These are phyloP conservation scores for Centaurea solstitialis DNA, from an alignment of 129 eudicot genomes.

Conservation along the genomic window DNA sequence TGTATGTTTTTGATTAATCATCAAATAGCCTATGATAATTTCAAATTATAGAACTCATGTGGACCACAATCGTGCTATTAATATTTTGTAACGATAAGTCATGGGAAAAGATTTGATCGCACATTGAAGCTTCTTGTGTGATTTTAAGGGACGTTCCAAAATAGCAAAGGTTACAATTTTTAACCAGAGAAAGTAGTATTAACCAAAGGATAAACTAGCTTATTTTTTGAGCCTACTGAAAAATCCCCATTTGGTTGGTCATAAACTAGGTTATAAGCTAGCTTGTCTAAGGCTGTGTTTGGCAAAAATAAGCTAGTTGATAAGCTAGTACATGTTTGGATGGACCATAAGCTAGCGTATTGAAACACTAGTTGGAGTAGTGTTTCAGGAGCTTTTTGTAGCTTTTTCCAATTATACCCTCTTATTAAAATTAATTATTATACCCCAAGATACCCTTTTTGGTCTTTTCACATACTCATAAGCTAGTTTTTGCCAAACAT, in stretches of 20 bases:
- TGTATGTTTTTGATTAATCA: not conserved
- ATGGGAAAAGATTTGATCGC: not conserved
- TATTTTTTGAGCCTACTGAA: not conserved
- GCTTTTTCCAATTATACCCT: too few species aligned
- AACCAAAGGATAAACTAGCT: not conserved
- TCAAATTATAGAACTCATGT: not conserved
- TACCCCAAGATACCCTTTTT: too few species aligned
- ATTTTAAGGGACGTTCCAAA: not conserved
- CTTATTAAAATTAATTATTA: too few species aligned
- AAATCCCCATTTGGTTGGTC: not conserved
- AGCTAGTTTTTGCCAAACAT: too few species aligned
- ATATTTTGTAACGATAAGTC: not conserved
- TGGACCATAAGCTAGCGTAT: too few species aligned
- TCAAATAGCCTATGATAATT: not conserved
- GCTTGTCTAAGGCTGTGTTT: too few species aligned
- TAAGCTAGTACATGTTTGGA: too few species aligned
- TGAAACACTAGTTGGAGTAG: too few species aligned
- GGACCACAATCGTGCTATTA: not conserved
- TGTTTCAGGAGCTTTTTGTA: too few species aligned
- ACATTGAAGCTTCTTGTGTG: not conserved
- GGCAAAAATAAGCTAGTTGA: too few species aligned
- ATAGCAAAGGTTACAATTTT: not conserved
- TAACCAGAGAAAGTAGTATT: not conserved
- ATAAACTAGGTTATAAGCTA: not conserved
- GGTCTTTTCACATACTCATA: too few species aligned